Conservation (phyloP, 192 early-diverging fungal species). For the Lunasporangiospora selenospora region DNA sequence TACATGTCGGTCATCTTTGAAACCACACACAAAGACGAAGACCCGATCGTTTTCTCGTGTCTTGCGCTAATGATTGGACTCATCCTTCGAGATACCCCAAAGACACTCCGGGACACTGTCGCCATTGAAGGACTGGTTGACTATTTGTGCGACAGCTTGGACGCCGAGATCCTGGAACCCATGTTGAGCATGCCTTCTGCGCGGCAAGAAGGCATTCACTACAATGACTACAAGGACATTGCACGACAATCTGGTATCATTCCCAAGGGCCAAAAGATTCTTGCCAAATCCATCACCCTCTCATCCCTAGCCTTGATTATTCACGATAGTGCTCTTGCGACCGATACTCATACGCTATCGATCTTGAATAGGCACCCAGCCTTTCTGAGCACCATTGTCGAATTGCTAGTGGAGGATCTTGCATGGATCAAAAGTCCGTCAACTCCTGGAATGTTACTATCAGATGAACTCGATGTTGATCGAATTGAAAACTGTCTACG, state of each 20-base stretch:
- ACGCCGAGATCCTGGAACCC: slow-evolving; percentile 44
- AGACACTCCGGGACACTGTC: slow-evolving; percentile 19
- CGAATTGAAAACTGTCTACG: slow-evolving; percentile 34
- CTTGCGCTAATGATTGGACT: slow-evolving; percentile 49
- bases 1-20: slow-evolving; percentile 52
- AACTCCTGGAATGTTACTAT: slow-evolving; percentile 2
- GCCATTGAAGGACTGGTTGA: slow-evolving; percentile 22
- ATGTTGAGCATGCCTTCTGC: slow-evolving; percentile 21
- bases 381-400: slow-evolving; percentile 10
- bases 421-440: slow-evolving; percentile 35
- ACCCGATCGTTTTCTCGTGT: slow-evolving; percentile 53
- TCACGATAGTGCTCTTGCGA: background rate
- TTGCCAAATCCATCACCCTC: slow-evolving; percentile 28
- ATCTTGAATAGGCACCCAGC: slow-evolving; percentile 11
- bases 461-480: slow-evolving; percentile 29
- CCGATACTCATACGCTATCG: slow-evolving; percentile 1
- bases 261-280: slow-evolving; percentile 30
- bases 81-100: slow-evolving; percentile 34
- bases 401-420: slow-evolving; percentile 21
- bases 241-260: slow-evolving; percentile 27
- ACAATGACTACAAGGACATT: slow-evolving; percentile 33
- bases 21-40: slow-evolving; percentile 29
- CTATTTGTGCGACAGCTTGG: slow-evolving; percentile 24
- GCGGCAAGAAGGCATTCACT: slow-evolving; percentile 42
- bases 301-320: slow-evolving; percentile 9